Evolutionary conservation across 2,329 filamentous ascomycete genomes (phyloP), one percentile per base, ranked within the genome.

Genomic region (Chaetoscypha palmicola): DNA sequence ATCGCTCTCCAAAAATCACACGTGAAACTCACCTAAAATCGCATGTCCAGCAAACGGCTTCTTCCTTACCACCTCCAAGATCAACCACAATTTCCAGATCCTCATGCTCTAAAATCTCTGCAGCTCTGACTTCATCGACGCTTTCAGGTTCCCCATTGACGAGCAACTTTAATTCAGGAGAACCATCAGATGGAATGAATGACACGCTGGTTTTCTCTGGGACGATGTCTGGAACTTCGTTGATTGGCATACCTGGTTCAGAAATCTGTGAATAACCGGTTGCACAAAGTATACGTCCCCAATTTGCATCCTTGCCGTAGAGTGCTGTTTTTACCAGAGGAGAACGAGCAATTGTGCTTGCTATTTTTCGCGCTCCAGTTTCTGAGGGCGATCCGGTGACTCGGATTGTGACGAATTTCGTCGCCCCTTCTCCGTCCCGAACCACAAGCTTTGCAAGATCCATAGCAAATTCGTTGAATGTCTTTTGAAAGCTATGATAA

Each of bases 221-320:
- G 0, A 76, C 67, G 41, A 92, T 76, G 35, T 79, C 77, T 1
- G 72, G 69, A 1, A 83, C 78, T 1, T 81, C 77, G 46, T 72
- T 76, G 30, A 69, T 63, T n/a, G 70, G 66, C 55, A 71, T 64
- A 1, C 74, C 76, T 0, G 76, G 77, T 53, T 77, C 75, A 2
- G 73, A 76, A 49, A 82, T 72, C 36, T 79, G 67, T 11, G 79
- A 72, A 62, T 97, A 97, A 2, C 92, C 92, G 3, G 90, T 89
- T 1, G 92, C 91, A 64, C 92, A 97, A 21, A 97, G 75, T 50
- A 98, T 94, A 43, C 92, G 88, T 24, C 92, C 92, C 92, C 92
- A 98, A 71, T 98, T 98, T 14, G 92, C 92, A 63, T 98, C 92
- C 64, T 89, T 88, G 53, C 92, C 92, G 66, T 98, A 98, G 31